Evolutionary conservation across 169 alveolate species (phyloP).

Genomic region (Blepharisma undulans): DNA sequence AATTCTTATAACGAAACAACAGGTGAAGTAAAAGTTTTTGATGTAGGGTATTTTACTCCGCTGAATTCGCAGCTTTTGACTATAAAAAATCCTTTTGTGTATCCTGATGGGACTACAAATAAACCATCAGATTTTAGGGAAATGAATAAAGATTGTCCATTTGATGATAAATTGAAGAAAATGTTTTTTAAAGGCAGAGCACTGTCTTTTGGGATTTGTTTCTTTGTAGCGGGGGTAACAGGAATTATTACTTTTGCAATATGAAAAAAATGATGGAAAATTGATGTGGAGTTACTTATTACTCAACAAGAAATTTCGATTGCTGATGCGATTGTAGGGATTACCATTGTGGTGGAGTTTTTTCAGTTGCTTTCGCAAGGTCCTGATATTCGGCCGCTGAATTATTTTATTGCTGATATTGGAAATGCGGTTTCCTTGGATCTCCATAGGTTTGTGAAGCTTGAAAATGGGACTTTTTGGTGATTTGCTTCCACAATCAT

Average conservation of each 20-base stretch:
- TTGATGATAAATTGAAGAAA: not conserved
- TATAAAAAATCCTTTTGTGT: not conserved
- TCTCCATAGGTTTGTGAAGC: not conserved
- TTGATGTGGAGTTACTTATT: not conserved
- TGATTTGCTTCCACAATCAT: not conserved
- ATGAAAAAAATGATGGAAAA: not conserved
- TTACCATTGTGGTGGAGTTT: not conserved
- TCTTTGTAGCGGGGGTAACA: not conserved
- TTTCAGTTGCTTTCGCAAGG: not conserved
- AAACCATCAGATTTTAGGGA: not conserved
- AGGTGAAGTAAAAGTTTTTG: not conserved
- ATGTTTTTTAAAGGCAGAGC: not conserved
- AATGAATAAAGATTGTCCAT: not conserved
- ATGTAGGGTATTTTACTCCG: not conserved
- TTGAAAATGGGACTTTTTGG: not conserved
- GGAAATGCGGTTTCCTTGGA: not conserved
- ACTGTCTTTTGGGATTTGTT: not conserved
- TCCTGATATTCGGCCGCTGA: not conserved
- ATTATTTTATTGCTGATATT: not conserved
- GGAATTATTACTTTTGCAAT: not conserved
- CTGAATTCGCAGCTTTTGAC: not conserved
- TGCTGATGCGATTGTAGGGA: not conserved
- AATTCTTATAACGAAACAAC: not conserved
- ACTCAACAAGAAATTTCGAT: not conserved
- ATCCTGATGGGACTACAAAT: not conserved